Percentiles rank a stretch among this genome's conserved stretches.
phyloP scores from a whole-genome alignment of 2,329 filamentous ascomycete genomes.

The Trichoderma sp. region DNA sequence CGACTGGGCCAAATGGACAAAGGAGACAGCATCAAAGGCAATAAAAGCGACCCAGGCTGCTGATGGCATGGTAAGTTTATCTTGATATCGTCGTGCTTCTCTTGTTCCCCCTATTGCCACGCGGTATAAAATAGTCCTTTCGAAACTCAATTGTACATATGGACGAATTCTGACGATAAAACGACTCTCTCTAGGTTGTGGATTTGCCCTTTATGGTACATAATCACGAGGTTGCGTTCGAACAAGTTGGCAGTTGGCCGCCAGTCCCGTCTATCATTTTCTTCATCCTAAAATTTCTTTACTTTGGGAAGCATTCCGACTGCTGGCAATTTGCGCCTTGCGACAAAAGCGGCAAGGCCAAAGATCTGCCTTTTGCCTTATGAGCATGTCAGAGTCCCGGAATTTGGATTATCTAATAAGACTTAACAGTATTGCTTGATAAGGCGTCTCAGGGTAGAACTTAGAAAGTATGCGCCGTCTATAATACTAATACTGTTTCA shows the following conservation, averaged over 20 bases:
- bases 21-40: neutral
- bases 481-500: neutral
- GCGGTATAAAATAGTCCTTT: neutral
- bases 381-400: neutral
- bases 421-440: neutral
- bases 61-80: neutral
- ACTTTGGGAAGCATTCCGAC: neutral
- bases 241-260: neutral
- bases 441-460: neutral
- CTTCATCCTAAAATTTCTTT: neutral
- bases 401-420: neutral
- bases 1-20: neutral
- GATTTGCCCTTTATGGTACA: neutral
- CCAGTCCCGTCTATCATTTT: neutral
- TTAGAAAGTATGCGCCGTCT: neutral
- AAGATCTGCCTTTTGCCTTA: neutral
- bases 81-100: neutral
- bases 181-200: neutral
- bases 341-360: neutral
- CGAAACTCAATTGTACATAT: neutral
- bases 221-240: neutral
- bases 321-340: neutral
- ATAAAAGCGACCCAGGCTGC: neutral
- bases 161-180: neutral
- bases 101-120: neutral